Percentiles rank a stretch among this genome's conserved stretches.
These are phyloP conservation scores for Letharia lupina DNA, from an alignment of 495 filamentous ascomycete species.

Conservation along the genomic window DNA sequence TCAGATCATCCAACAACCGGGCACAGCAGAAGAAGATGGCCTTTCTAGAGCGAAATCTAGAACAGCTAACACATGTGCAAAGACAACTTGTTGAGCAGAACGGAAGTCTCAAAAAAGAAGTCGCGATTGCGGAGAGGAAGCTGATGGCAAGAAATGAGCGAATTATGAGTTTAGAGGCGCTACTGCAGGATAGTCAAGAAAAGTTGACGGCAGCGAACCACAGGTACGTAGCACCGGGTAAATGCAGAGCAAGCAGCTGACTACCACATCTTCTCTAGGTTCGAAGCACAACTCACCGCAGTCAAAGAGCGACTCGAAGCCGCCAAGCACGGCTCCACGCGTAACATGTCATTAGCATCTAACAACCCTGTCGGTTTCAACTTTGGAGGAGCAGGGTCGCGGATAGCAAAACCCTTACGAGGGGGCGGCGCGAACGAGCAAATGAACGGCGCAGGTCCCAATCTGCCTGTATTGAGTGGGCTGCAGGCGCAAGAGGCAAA, in stretches of 20 bases:
- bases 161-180: conserved; percentile 79
- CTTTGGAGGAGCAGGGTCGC: conserved; percentile 62
- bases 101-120: conserved; percentile 92
- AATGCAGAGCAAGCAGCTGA: conserved; percentile 3
- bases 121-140: conserved; percentile 95
- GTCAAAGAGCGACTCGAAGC: conserved; percentile 97
- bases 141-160: conserved; percentile 93
- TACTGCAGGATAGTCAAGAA: conserved; percentile 95
- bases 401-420: conserved; percentile 94
- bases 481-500: conserved; percentile 41
- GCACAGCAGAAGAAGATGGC: conserved; percentile 99
- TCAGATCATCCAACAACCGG: conserved; percentile 90
- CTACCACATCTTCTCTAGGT: conserved; percentile 44
- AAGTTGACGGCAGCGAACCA: conserved; percentile 94
- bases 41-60: conserved; percentile 94
- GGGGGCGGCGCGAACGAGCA: conserved; percentile 60
- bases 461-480: conserved; percentile 22
- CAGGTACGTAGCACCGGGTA: conserved; percentile 38
- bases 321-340: conserved; percentile 74
- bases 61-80: conserved; percentile 95
- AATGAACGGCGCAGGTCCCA: conserved; percentile 31
- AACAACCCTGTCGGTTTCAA: conserved; percentile 58
- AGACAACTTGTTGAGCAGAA: conserved; percentile 97
- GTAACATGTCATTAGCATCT: conserved; percentile 59
- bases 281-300: conserved; percentile 91